A percentile compares a stretch with the other conserved stretches of the same genome.
phyloP scores from a whole-genome alignment of 2,329 filamentous ascomycete species.

The Lachnum nothofagi region DNA sequence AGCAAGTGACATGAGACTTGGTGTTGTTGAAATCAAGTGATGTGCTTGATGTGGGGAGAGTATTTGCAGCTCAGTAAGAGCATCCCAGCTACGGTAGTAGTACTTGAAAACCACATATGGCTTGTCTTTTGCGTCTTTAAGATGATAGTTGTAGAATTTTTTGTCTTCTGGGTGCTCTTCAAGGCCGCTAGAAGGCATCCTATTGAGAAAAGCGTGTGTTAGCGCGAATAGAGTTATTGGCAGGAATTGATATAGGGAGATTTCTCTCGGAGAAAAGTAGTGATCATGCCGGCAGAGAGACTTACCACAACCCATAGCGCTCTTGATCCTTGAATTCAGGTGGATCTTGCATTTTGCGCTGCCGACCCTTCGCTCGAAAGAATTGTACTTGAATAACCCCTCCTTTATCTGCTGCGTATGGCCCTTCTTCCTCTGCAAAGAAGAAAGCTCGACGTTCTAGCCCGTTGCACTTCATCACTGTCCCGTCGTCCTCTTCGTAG shows the following conservation, averaged over 20 bases:
- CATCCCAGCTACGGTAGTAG: constrained; percentile 51
- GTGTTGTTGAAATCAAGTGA: constrained; percentile 16
- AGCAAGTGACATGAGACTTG: constrained; percentile 19
- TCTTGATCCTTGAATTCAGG: constrained; percentile 44
- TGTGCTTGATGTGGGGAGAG: constrained; percentile 30
- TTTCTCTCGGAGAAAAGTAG: no score
- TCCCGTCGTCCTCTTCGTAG: constrained; percentile 36
- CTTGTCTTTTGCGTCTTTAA: constrained; percentile 46
- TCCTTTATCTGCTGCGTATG: constrained; percentile 45
- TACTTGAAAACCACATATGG: constrained; percentile 52
- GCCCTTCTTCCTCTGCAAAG: constrained; percentile 32
- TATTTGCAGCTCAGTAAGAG: constrained; percentile 45
- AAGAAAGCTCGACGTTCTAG: constrained; percentile 50
- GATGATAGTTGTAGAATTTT: constrained; percentile 48
- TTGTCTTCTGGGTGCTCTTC: constrained; percentile 47
- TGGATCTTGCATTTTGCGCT: constrained; percentile 39
- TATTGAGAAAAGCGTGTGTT: constrained; percentile 26
- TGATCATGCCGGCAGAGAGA: no score
- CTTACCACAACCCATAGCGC: constrained; percentile 50
- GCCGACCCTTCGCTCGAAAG: constrained; percentile 48
- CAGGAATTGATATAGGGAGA: neutral
- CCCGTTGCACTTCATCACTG: constrained; percentile 35
- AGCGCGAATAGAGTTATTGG: neutral
- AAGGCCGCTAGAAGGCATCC: constrained; percentile 49
- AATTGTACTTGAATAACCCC: constrained; percentile 51